Percentiles rank a stretch among this genome's conserved stretches.
These are phyloP conservation scores for Linum usitatissimum DNA, from an alignment of 345 rosid species.

Conservation along the genomic window DNA sequence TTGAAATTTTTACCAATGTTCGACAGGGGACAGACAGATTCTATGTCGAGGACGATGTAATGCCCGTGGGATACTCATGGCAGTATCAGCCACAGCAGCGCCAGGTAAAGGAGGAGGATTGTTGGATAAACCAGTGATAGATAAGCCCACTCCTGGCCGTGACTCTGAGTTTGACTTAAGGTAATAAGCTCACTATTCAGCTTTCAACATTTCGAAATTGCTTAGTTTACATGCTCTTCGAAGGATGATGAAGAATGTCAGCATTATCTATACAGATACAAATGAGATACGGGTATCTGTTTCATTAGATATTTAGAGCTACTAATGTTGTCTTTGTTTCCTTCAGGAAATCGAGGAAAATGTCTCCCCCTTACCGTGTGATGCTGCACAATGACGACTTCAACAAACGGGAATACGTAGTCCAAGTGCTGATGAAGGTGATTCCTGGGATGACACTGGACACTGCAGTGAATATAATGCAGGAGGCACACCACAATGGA, in stretches of 20 bases:
- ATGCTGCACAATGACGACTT: conserved; percentile 83
- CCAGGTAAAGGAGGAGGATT: not conserved
- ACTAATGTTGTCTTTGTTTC: not conserved
- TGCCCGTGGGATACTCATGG: not conserved
- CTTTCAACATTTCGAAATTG: not conserved
- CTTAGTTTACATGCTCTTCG: not conserved
- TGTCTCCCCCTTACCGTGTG: conserved; percentile 70
- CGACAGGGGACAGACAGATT: not conserved
- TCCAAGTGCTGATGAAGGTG: conserved; percentile 91
- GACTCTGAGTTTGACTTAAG: not conserved
- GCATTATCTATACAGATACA: not conserved
- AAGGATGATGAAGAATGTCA: not conserved
- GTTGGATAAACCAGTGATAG: not conserved
- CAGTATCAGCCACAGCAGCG: not conserved
- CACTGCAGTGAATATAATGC: conserved; percentile 91
- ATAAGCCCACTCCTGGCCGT: not conserved
- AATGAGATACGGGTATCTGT: not conserved
- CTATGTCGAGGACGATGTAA: not conserved
- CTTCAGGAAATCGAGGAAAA: conserved; percentile 72
- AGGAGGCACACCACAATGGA: conserved; percentile 91
- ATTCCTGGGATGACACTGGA: conserved; percentile 92
- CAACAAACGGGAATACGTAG: conserved; percentile 86
- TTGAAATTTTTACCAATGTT: too few relatives aligned
- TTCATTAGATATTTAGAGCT: not conserved
- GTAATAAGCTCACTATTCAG: not conserved